Base-by-base conservation (phyloP, 345 rosid species). In the Aquilaria malaccensis region DNA sequence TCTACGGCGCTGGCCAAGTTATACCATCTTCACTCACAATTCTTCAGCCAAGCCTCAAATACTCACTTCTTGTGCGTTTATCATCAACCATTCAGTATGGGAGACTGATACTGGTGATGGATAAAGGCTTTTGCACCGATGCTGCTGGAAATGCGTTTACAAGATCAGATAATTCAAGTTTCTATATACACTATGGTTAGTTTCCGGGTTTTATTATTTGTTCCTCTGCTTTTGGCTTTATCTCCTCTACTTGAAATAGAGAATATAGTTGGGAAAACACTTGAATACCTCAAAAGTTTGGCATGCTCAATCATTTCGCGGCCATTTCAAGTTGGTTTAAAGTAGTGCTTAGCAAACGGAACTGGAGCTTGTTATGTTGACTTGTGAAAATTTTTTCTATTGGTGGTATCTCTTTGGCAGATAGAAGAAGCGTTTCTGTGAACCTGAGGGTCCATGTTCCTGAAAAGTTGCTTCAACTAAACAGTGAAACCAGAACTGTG, bases 1-100 rank as follows among this genome's bases (percentile, higher is more conserved):
- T 89, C 53, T 93, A 93, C 61, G 98, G 97, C 52, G 78, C 85
- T 64, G 98, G 91, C 71, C 77, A 87, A 79, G 87, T 93, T 33
- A 72, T 89, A 62, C 96, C 98, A 15, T 83, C 97, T 55, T 85
- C 96, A 0, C 33, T 89, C 49, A 67, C 78, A 45, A 65, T 79
- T 69, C 66, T 87, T 70, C 74, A 80, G 73, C 74, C 76, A 45
- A 74, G 79, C 72, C 81, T 93, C 54, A 70, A 70, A 64, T 93
- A 93, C 69, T 77, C 85, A 11, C 83, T 93, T 64, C 74, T 82
- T 55, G 94, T 93, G 76, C 78, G 74, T 49, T 68, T 89, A 64
- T 80, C 89, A 30, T 75, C 86, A 10, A 58, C 46, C n/a, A 77
- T 62, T 67, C 75, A 63, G 56, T 83, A 81, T 33, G 96, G 96